phyloP scores from a whole-genome alignment of 2,329 filamentous ascomycete species.

The Alternaria panax region DNA sequence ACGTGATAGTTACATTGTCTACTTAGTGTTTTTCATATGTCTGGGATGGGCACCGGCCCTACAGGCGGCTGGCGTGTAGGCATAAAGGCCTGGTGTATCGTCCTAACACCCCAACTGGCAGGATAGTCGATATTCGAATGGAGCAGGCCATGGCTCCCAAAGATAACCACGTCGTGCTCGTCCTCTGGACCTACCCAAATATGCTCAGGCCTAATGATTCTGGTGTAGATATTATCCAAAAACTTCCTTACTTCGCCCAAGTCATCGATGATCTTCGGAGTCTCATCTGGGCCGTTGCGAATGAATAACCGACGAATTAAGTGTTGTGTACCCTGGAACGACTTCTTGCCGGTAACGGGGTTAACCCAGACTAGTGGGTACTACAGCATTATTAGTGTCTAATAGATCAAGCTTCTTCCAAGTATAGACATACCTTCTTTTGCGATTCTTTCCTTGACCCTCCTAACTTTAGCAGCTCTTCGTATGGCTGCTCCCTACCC shows the following conservation, averaged over 20 bases:
- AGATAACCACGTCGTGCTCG: not conserved
- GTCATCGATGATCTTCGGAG: not conserved
- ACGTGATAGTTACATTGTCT: too few relatives aligned
- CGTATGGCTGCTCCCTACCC: not conserved
- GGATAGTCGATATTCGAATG: not conserved
- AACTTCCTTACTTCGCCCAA: not conserved
- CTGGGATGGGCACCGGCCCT: constrained; percentile 4
- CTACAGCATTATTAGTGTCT: not conserved
- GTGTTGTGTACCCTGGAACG: not conserved
- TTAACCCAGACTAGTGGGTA: constrained; percentile 3
- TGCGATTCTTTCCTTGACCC: not conserved
- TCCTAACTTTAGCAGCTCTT: not conserved
- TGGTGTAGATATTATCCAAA: not conserved
- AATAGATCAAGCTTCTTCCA: not conserved
- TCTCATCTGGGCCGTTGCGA: not conserved
- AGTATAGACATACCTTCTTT: not conserved
- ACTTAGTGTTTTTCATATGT: too few relatives aligned
- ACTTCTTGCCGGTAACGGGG: not conserved
- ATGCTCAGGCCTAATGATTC: not conserved
- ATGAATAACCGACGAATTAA: not conserved
- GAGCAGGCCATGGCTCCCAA: not conserved
- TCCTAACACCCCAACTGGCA: not conserved
- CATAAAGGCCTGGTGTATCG: not conserved
- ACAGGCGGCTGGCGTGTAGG: not conserved
- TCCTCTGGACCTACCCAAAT: not conserved